Evolutionary conservation across 2,329 filamentous ascomycete species (phyloP), one percentile per base, ranked within the genome.

Genomic region (Fusarium avenaceum): DNA sequence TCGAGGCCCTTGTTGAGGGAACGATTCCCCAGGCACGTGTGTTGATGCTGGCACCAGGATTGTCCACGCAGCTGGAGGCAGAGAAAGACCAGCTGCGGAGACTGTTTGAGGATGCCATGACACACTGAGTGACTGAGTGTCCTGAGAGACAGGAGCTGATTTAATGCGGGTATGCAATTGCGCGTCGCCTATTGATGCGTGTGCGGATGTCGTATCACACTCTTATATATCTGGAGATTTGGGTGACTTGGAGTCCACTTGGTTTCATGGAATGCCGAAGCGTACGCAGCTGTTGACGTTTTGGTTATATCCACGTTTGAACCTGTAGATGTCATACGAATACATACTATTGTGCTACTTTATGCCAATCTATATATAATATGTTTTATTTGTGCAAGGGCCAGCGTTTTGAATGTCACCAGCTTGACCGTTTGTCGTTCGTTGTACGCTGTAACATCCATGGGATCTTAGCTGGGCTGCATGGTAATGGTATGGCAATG

Each of bases 11-110:
- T 66, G 94, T 99, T 2, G 95, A 98, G 79, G 96, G 96, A 2
- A 99, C 96, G 1, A 90, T 99, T 65, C 96, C 96, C 7, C 96
- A 99, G 82, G 89, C 89, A 57, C 85, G 96, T 69, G 96, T 99
- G 56, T 78, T 99, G 75, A 96, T 94, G 90, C 81, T 99, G 65
- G 96, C 96, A 30, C 96, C 96, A 1, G 94, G 87, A 26, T 79
- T 99, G 73, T 88, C 87, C 39, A 86, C 85, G 70, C 91, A 94
- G 75, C 78, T 92, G 46, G 84, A 90, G 73, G 82, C 84, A 47
- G 92, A 95, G 79, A 89, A 86, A 77, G 90, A 92, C 57, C 90
- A 94, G 79, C 78, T 96, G 73, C 85, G 88, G 65, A 78, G 76
- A 13, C 76, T 96, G 67, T 92, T 95, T 79, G 91, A 94, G 75